Evolutionary conservation across 2,329 filamentous ascomycete species (phyloP), one percentile per base, ranked within the genome.

Genomic region (Daldinia sp.): DNA sequence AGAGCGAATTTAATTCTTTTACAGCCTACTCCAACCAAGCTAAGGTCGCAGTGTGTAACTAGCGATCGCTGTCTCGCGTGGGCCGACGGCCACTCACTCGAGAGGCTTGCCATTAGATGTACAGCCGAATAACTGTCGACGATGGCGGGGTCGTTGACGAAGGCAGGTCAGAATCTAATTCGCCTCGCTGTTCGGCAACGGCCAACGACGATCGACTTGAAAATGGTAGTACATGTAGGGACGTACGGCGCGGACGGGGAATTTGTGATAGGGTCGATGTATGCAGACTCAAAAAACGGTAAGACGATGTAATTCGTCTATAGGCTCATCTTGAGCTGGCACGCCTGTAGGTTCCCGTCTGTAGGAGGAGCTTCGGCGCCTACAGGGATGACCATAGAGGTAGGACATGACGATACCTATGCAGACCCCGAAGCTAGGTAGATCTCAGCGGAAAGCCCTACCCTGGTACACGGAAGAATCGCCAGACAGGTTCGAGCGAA

Each of bases 1-100:
- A 58, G 59, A 51, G 65, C 62, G 65, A 61, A 63, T 68, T 64
- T 66, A 68, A n/a, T n/a, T 63, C 56, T 32, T 65, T 19, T 45
- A 34, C 50, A 59, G 35, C 37, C 29, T 35, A 58, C 41, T 53
- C 52, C 51, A 27, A 58, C 45, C 34, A 23, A 9, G 7, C 25
- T 21, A 62, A 56, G 53, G 65, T 61, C 65, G 62, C 56, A 63
- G 54, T 43, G 65, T 67, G 62, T 58, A 66, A 68, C 65, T 68
- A 61, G 65, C 59, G 56, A 65, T 61, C 59, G 49, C 57, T 52
- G 48, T 66, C 59, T 68, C 60, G 65, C 59, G 59, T 63, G 57
- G 59, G 57, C 57, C 48, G 49, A 45, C 65, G 57, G 50, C 56
- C 65, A 61, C 59, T 63, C 39, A 41, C 59, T 57, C 29, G 13